Conservation (phyloP, 805 yeast genomes). For the Phaffomyces thermotolerans region DNA sequence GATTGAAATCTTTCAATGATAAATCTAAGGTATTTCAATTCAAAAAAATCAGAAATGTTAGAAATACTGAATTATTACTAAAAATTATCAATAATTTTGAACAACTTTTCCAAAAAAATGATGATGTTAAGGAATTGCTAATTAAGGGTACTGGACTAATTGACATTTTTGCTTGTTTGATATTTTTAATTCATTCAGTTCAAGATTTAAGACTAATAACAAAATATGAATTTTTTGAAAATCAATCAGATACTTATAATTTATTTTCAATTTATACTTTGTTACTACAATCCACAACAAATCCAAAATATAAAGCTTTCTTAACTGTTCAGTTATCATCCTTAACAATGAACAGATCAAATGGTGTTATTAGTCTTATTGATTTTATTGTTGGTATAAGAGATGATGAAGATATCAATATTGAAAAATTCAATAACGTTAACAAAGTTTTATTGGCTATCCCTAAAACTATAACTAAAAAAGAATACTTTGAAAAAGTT, state of each 20-base stretch:
- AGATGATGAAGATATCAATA: constrained; percentile 60
- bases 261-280: constrained; percentile 54
- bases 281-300: constrained; percentile 42
- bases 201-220: not conserved
- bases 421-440: constrained; percentile 60
- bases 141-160: constrained; percentile 62
- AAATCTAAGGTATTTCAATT: constrained; percentile 15
- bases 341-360: constrained; percentile 49
- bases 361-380: constrained; percentile 68
- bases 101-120: constrained; percentile 19
- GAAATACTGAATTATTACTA: not conserved
- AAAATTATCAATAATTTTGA: constrained; percentile 18
- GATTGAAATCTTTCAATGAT: constrained; percentile 41
- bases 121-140: constrained; percentile 37
- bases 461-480: constrained; percentile 44
- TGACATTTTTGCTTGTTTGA: constrained; percentile 45
- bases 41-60: constrained; percentile 4
- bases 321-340: constrained; percentile 44
- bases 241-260: constrained; percentile 56
- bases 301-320: constrained; percentile 38
- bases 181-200: constrained; percentile 31
- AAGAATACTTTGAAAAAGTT: constrained; percentile 48
- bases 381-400: constrained; percentile 75
- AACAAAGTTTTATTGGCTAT: constrained; percentile 57
- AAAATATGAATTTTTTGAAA: constrained; percentile 28